Base-by-base conservation (phyloP, 805 yeast species). In the Sugiyamaella mastotermitis region DNA sequence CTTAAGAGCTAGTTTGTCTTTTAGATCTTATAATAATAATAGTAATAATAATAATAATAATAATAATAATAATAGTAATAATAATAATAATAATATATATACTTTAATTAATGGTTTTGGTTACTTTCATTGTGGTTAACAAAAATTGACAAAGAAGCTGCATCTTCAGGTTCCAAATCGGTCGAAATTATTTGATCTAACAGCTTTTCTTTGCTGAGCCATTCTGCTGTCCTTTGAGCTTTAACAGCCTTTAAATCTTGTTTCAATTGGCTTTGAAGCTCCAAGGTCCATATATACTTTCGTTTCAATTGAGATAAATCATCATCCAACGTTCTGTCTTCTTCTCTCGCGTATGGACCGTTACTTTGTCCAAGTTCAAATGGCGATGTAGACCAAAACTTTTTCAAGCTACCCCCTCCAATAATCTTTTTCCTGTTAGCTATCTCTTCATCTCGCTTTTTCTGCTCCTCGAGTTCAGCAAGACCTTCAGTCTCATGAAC, bases 1-100 rank as follows among this genome's bases (percentile, higher is more conserved):
- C 70, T 88, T 48, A 86, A 84, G 20, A 39, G 34, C 5, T 28
- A 30, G 21, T n/a, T n/a, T n/a, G n/a, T n/a, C n/a, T n/a, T n/a
- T n/a, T n/a, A n/a, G n/a, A n/a, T n/a, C n/a, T n/a, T n/a, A n/a
- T n/a, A n/a, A n/a, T n/a, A n/a, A n/a, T n/a, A n/a, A n/a, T n/a
- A n/a, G n/a, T n/a, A n/a, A n/a, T n/a, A n/a, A n/a, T n/a, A n/a
- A n/a, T n/a, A n/a, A n/a, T n/a, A n/a, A n/a, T n/a, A n/a, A n/a
- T n/a, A n/a, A n/a, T n/a, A n/a, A n/a, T n/a, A n/a, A n/a, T n/a
- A n/a, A n/a, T n/a, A n/a, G n/a, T n/a, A n/a, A n/a, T n/a, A n/a
- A n/a, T n/a, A n/a, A n/a, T n/a, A n/a, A n/a, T n/a, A n/a, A n/a
- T n/a, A n/a, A n/a, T n/a, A n/a, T n/a, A n/a, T n/a, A n/a, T n/a